Evolutionary conservation across 2,329 filamentous ascomycete species (phyloP), one percentile per base, ranked within the genome.

Genomic region (Ophiocordyceps camponoti-saundersi): DNA sequence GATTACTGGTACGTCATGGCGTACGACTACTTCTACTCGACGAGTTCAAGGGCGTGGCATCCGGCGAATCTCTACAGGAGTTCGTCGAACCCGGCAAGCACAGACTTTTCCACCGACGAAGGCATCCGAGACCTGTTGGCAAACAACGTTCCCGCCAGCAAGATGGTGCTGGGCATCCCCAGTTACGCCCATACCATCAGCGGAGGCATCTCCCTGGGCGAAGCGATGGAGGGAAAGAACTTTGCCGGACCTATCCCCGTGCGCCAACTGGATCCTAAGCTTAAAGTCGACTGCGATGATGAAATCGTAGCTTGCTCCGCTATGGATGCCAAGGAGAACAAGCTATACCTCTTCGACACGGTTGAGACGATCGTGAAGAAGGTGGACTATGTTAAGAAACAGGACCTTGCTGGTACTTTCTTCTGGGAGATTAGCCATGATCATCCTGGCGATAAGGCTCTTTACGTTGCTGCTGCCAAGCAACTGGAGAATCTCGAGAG

Each of bases 1-100:
- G 44, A 45, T 21, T 45, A 16, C 44, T 36, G 30, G 30, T 39
- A 45, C 44, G 6, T 45, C 30, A 45, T 45, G 44, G 44, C 44
- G 3, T 45, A 45, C 21, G 44, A 45, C 44, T 45, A 36, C n/a
- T 23, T 11, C 3, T 3, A 12, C 18, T 5, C 8, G 3, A 12
- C 10, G 44, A 7, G 1, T 10, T 1, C 22, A 1, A 23, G 3
- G 12, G 11, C n/a, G 2, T 12, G 22, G n/a, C 30, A 45, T 10
- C 32, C 16, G 23, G 44, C 30, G 18, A 36, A 39, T 30, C 44
- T 45, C 13, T 39, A 15, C 44, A 16, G 3, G 18, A 45, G 44
- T 30, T 16, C 22, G n/a, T 15, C 26, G 12, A 32, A 22, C 11
- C 29, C 44, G 10, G 5, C 21, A 16, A n/a, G 30, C 44, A 36